phyloP scores from a whole-genome alignment of 169 alveolate species.

The Plasmodium sp. region DNA sequence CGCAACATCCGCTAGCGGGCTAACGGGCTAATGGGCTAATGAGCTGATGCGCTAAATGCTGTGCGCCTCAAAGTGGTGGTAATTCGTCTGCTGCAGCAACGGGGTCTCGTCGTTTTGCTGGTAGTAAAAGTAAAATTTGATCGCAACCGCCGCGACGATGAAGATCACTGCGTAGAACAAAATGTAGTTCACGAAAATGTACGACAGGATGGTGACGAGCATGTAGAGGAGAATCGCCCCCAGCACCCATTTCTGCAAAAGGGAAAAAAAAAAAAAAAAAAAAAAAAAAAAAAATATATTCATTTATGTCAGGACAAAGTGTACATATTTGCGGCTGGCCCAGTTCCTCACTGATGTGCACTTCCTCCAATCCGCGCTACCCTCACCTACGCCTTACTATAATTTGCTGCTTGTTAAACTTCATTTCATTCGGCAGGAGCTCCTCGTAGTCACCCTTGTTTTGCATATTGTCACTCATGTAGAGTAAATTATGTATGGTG shows the following conservation, averaged over 20 bases:
- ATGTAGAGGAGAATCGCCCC: conserved; percentile 26
- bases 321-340: neutral
- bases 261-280: conserved; percentile 19
- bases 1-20: neutral
- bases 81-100: conserved; percentile 20
- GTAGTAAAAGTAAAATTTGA: conserved; percentile 32
- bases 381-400: conserved; percentile 20
- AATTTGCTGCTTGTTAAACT: conserved; percentile 32
- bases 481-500: conserved; percentile 40
- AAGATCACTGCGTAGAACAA: conserved; percentile 44
- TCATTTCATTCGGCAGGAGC: conserved; percentile 23
- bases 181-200: conserved; percentile 52
- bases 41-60: neutral
- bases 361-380: neutral
- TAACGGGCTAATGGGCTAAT: neutral
- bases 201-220: conserved; percentile 37
- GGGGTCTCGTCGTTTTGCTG: conserved; percentile 14
- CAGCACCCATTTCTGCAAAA: conserved; percentile 59
- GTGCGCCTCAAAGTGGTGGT: conserved; percentile 53
- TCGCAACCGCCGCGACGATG: neutral
- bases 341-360: neutral
- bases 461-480: conserved; percentile 70
- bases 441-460: conserved; percentile 49
- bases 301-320: neutral
- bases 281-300: neutral